A percentile compares a stretch with the other conserved stretches of the same genome.
Evolutionary conservation across 2,329 filamentous ascomycete genomes (phyloP).

Genomic region (Penicillium sp.): DNA sequence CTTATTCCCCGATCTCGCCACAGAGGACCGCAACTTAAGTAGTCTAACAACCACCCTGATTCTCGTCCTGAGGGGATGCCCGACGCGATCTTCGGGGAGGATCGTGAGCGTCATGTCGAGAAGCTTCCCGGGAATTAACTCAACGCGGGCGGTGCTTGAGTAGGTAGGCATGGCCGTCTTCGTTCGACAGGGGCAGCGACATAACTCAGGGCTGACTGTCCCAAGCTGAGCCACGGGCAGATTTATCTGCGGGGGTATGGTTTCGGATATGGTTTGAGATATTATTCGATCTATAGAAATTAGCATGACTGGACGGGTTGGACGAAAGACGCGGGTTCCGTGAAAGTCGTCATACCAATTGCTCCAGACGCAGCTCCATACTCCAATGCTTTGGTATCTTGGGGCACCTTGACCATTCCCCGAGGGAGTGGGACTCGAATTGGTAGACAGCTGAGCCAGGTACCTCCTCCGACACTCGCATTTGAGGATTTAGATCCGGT

Average conservation of each 20-base stretch:
- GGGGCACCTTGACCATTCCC: background rate
- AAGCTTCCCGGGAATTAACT: background rate
- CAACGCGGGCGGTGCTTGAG: background rate
- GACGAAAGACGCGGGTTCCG: background rate
- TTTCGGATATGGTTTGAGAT: no score
- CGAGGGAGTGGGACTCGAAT: background rate
- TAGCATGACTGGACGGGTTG: background rate
- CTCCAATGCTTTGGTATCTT: background rate
- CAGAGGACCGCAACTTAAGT: slow-evolving; percentile 12
- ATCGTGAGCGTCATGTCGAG: slow-evolving; percentile 15
- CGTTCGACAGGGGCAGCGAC: background rate
- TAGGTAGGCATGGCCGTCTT: background rate
- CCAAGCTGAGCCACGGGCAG: background rate
- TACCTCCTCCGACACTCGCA: background rate
- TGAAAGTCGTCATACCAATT: background rate
- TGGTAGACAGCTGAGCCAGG: background rate
- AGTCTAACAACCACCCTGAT: slow-evolving; percentile 14
- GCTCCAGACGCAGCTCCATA: background rate
- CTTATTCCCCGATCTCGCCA: background rate
- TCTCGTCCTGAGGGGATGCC: slow-evolving; percentile 8
- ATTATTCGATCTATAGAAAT: background rate
- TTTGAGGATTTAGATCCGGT: background rate
- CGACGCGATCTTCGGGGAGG: background rate
- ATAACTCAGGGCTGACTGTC: background rate
- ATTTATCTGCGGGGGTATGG: background rate